Percentiles rank a stretch among this genome's conserved stretches.
Evolutionary conservation across 495 filamentous ascomycete species (phyloP).

Genomic region (Chlorociboria aeruginascens): DNA sequence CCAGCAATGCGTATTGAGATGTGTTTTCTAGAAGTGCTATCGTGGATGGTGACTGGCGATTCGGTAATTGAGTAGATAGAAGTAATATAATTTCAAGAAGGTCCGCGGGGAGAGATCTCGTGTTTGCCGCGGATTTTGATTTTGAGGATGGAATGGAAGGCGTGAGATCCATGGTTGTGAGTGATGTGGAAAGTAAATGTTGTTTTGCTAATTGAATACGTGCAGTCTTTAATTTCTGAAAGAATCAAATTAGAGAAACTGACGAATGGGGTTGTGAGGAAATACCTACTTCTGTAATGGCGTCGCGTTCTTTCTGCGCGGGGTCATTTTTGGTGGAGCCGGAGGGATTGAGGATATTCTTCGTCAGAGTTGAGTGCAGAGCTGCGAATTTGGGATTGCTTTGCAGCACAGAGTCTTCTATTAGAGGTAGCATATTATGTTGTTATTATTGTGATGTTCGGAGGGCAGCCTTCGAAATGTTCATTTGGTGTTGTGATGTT

Average conservation of each 20-base stretch:
- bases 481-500: slow-evolving; percentile 2
- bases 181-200: slow-evolving; percentile 7
- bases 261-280: neutral
- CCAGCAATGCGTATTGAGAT: slow-evolving; percentile 12
- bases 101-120: slow-evolving; percentile 9
- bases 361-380: slow-evolving; percentile 49
- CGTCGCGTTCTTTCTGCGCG: slow-evolving; percentile 39
- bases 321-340: slow-evolving; percentile 46
- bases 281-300: slow-evolving; percentile 43
- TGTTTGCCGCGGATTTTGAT: slow-evolving; percentile 3
- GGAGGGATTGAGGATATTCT: slow-evolving; percentile 45
- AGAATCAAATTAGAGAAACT: neutral
- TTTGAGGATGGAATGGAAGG: neutral
- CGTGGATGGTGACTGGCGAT: neutral
- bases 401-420: slow-evolving; percentile 48
- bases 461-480: no score
- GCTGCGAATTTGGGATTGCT: slow-evolving; percentile 53
- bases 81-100: slow-evolving; percentile 17
- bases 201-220: slow-evolving; percentile 6
- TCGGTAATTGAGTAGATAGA: slow-evolving; percentile 10
- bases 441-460: neutral
- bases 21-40: slow-evolving; percentile 6
- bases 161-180: slow-evolving; percentile 11
- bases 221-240: slow-evolving; percentile 4
- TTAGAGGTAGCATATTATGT: slow-evolving; percentile 48